Percentiles rank a stretch among this genome's conserved stretches.
phyloP scores from a whole-genome alignment of 1,284 basidiomycete genomes.

The Macrocybe sp. region DNA sequence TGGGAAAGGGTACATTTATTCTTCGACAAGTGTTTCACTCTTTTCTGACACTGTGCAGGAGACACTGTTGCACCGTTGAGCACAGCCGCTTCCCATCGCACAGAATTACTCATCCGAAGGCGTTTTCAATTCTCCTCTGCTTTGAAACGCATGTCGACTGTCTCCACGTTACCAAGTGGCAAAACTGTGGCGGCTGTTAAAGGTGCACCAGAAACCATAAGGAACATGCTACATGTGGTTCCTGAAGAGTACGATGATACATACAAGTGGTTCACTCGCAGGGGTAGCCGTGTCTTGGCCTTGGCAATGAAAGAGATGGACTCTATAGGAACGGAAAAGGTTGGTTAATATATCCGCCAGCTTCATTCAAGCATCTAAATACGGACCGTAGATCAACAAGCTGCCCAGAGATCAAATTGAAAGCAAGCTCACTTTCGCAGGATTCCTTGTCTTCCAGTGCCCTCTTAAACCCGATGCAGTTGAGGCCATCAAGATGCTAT shows the following conservation, averaged over 20 bases:
- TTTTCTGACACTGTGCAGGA: conserved; percentile 27
- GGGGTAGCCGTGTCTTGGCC: conserved; percentile 89
- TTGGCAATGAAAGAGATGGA: conserved; percentile 84
- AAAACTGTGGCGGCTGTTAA: conserved; percentile 73
- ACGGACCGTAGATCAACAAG: conserved; percentile 68
- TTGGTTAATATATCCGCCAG: not conserved
- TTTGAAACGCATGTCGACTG: conserved; percentile 92
- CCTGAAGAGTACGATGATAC: conserved; percentile 86
- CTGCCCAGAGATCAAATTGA: conserved; percentile 78
- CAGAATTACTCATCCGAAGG: conserved; percentile 71
- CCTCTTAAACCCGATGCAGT: conserved; percentile 93
- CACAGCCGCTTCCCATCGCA: conserved; percentile 49
- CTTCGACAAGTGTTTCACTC: not conserved
- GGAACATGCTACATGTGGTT: conserved; percentile 71
- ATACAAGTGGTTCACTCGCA: conserved; percentile 88
- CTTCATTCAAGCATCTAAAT: not conserved
- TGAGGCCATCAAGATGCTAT: conserved; percentile 84
- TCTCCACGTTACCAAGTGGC: conserved; percentile 67
- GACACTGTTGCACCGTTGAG: conserved; percentile 65
- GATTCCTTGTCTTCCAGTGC: conserved; percentile 96
- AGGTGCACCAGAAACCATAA: conserved; percentile 94
- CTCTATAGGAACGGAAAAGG: conserved; percentile 13
- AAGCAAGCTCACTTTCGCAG: conserved; percentile 72
- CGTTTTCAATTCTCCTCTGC: conserved; percentile 96
- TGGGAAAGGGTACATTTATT: conserved; percentile 54